phyloP scores from a whole-genome alignment of 306 rosid species.

The Astragalus membranaceus region DNA sequence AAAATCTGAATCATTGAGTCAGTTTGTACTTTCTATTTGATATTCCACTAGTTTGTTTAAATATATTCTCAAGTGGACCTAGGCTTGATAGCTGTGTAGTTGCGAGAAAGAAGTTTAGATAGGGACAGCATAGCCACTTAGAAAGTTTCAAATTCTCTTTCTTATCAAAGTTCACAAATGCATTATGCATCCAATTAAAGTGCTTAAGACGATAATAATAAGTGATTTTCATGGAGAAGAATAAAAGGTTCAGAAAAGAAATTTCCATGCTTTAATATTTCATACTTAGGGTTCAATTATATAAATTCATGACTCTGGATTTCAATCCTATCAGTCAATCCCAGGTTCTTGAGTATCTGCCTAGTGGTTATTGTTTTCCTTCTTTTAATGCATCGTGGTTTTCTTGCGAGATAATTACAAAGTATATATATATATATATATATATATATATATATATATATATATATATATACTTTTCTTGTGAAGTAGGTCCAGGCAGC shows the following conservation, averaged over 20 bases:
- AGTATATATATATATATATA: neutral
- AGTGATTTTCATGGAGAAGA: neutral
- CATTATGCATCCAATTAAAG: neutral
- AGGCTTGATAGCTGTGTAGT: neutral
- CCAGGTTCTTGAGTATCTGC: neutral
- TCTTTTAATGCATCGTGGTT: neutral
- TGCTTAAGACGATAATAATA: neutral
- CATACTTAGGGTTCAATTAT: neutral
- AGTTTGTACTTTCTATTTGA: neutral
- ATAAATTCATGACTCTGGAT: constrained; percentile 8
- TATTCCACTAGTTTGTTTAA: constrained; percentile 9
- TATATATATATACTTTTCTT: no score
- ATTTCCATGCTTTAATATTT: neutral
- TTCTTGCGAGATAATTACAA: constrained; percentile 9
- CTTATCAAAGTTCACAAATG: neutral
- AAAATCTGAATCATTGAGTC: neutral
- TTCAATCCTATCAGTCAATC: neutral
- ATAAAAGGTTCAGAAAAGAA: neutral
- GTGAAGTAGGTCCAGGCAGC: constrained; percentile 27
- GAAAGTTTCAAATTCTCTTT: neutral
- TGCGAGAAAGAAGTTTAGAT: neutral
- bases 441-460: no score
- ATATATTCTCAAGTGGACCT: neutral
- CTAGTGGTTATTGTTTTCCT: neutral
- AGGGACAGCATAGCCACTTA: neutral